phyloP scores from a whole-genome alignment of 2,329 filamentous ascomycete genomes.

The Exophiala aquamarina region DNA sequence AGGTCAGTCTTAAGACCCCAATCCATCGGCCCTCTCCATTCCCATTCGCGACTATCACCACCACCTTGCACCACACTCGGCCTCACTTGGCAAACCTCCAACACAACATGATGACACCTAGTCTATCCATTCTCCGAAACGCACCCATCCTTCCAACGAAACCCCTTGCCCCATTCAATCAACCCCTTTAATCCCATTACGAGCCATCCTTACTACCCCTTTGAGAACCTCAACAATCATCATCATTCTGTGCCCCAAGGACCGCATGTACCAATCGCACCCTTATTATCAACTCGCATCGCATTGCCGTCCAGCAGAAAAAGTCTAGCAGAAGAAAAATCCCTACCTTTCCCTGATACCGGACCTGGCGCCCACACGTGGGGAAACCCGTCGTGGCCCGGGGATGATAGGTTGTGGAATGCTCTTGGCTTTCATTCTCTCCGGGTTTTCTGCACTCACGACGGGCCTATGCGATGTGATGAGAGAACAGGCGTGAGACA shows the following conservation, averaged over 20 bases:
- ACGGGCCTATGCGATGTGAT: too few species aligned
- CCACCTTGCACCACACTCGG: conserved; percentile 38
- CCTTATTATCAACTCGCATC: too few species aligned
- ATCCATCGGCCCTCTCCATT: too few species aligned
- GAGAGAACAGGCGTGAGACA: too few species aligned
- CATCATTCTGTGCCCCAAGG: too few species aligned
- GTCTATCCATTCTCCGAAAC: conserved; percentile 62
- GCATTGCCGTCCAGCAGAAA: too few species aligned
- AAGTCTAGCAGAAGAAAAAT: not conserved
- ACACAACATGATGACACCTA: conserved; percentile 56
- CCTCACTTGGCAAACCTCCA: conserved; percentile 34
- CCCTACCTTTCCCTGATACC: conserved; percentile 43
- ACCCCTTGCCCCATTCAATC: not conserved
- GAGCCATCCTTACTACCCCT: conserved; percentile 10
- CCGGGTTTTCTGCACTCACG: not conserved
- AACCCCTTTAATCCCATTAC: conserved; percentile 23
- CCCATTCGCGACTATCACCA: too few species aligned
- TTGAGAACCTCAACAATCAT: not conserved
- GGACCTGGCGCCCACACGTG: conserved; percentile 35
- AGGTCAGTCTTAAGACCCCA: too few species aligned
- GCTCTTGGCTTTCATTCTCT: conserved; percentile 3
- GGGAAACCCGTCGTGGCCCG: conserved; percentile 18
- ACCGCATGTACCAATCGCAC: too few species aligned
- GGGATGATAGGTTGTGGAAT: conserved; percentile 49
- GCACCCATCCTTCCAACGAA: not conserved